Percentiles rank a stretch among this genome's conserved stretches.
These are phyloP conservation scores for Prunus padus DNA, from an alignment of 306 rosid genomes.

Conservation along the genomic window DNA sequence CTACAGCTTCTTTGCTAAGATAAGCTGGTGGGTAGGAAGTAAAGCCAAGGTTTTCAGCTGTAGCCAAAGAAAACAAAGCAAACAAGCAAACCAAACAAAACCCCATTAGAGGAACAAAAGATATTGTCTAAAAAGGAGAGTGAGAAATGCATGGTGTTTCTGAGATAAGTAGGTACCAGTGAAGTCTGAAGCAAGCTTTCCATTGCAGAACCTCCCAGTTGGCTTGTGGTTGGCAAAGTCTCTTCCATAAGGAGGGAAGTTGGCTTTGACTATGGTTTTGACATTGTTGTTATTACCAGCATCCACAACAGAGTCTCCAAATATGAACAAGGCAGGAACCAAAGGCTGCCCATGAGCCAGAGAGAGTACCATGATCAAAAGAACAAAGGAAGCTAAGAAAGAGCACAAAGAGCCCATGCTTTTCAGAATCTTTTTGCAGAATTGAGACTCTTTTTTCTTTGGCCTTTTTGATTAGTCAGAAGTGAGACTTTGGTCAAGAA, in stretches of 20 bases:
- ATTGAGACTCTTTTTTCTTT: neutral
- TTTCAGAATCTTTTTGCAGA: slow-evolving; percentile 17
- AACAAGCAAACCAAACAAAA: neutral
- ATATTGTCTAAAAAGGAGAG: neutral
- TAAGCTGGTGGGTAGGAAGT: slow-evolving; percentile 42
- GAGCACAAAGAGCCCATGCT: slow-evolving; percentile 32
- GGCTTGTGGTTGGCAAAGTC: slow-evolving; percentile 50
- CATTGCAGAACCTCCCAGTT: slow-evolving; percentile 73
- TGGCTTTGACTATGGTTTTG: slow-evolving; percentile 43
- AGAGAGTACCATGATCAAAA: slow-evolving; percentile 25
- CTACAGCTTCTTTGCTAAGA: slow-evolving; percentile 27
- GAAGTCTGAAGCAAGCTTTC: slow-evolving; percentile 62
- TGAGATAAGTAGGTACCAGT: slow-evolving; percentile 35
- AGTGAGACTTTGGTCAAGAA: too few species aligned
- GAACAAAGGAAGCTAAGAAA: slow-evolving; percentile 23
- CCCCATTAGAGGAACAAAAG: neutral
- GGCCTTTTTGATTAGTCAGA: too few species aligned
- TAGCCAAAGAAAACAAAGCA: neutral
- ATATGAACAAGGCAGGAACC: slow-evolving; percentile 71
- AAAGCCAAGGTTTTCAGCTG: slow-evolving; percentile 43
- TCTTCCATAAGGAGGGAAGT: slow-evolving; percentile 74
- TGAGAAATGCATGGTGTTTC: neutral
- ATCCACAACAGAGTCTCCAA: slow-evolving; percentile 71
- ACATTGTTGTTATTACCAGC: slow-evolving; percentile 63
- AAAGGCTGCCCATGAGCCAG: slow-evolving; percentile 49